Base-by-base conservation (phyloP, 192 early-diverging fungal species). In the Podila epigama region DNA sequence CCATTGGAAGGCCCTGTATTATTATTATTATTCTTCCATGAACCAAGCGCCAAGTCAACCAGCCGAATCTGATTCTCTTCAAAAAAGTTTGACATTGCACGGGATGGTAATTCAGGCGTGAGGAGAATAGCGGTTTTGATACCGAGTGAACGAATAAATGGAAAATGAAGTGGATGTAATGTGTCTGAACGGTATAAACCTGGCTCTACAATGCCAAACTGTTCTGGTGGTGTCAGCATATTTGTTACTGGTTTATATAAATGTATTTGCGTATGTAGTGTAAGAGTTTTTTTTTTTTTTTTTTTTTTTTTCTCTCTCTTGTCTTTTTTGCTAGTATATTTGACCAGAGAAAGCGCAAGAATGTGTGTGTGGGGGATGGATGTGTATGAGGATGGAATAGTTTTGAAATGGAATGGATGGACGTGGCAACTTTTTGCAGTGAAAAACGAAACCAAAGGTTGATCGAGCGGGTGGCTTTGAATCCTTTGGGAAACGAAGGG, bases 121-220 rank as follows among this genome's bases (percentile, higher is more conserved):
- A 98, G 84, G 36, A 97, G 83, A 7, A 97, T 68, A 10, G 95
- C 88, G 2, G 96, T 94, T 57, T 90, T 89, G 44, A 98, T 75
- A 22, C 86, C 59, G 34, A 97, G 85, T 18, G 89, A 89, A 53
- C 89, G 90, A 27, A 97, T 85, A 71, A 92, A 96, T n/a, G 89
- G 80, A 60, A 95, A 92, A 64, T 96, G 85, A 36, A 85, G 68
- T 20, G 86, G 82, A 7, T 91, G 87, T 27, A 97, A 79, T 51
- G 91, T 89, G 39, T 89, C 90, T 15, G 92, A 93, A 5, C 97
- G 90, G 70, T 97, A 97, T 4, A 98, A 82, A 16, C 93, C 93
- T 40, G 86, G 85, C 62, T 98, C 96, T 20, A 98, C 94, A 50
- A 92, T 92, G 22, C 94, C 95, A 81, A 95, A 97, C 8, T 92